phyloP scores from a whole-genome alignment of 1,139 yeast genomes.

The Spencermartinsiella ligniputridi region DNA sequence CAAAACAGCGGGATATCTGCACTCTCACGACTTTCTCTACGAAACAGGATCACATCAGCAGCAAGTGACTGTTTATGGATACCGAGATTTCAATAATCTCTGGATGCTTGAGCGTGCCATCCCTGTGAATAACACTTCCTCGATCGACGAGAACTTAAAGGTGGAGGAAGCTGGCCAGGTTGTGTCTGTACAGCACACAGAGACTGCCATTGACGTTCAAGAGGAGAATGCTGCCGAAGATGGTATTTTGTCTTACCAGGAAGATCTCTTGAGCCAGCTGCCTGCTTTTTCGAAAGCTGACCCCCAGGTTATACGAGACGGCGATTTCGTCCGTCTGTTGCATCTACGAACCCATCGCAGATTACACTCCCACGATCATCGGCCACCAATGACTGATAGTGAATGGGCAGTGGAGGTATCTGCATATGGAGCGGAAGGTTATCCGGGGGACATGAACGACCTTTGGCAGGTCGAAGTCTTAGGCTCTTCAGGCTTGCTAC shows the following conservation, averaged over 20 bases:
- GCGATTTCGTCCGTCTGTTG: conserved; percentile 52
- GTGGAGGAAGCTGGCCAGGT: neutral
- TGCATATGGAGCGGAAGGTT: conserved; percentile 49
- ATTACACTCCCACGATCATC: conserved; percentile 49
- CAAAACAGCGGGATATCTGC: conserved; percentile 60
- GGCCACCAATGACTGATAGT: conserved; percentile 77
- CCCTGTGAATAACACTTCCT: conserved; percentile 7
- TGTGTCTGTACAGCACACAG: neutral
- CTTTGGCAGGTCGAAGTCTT: conserved; percentile 26
- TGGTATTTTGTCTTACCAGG: neutral
- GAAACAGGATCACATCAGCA: conserved; percentile 56
- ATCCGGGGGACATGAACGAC: conserved; percentile 30
- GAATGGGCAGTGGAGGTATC: conserved; percentile 76
- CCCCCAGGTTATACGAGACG: conserved; percentile 43
- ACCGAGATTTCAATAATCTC: conserved; percentile 52
- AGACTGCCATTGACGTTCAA: conserved; percentile 7
- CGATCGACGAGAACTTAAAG: conserved; percentile 10
- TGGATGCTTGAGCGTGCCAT: conserved; percentile 54
- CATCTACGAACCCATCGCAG: conserved; percentile 60
- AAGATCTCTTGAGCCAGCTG: neutral
- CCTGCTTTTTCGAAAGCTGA: conserved; percentile 17
- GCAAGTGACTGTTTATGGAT: conserved; percentile 61
- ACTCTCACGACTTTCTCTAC: conserved; percentile 57
- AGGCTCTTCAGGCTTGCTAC: conserved; percentile 25
- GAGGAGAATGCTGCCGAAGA: neutral